phyloP scores from a whole-genome alignment of 2,329 filamentous ascomycete genomes.

The Orbilia oligospora region DNA sequence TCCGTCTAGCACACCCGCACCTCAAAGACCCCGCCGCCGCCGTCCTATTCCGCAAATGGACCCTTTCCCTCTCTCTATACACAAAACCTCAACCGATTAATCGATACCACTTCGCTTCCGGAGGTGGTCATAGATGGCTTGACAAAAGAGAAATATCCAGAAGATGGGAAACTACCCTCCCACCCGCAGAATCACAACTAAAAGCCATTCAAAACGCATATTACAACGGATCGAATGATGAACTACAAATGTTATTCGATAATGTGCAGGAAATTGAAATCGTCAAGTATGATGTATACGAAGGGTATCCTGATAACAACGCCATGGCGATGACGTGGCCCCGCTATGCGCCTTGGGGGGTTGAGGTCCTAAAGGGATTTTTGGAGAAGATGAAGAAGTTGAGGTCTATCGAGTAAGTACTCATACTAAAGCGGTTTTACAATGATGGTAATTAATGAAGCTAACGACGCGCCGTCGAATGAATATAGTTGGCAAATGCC shows the following conservation, averaged over 20 bases:
- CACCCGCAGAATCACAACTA: not conserved
- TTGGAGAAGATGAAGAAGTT: constrained; percentile 16
- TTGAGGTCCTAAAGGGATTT: constrained; percentile 5
- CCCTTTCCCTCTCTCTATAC: not conserved
- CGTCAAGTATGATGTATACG: not conserved
- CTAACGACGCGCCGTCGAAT: no score
- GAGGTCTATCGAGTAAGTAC: no score
- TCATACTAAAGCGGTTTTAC: no score
- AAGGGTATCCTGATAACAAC: no score
- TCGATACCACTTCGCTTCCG: no score
- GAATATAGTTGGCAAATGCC: constrained; percentile 23
- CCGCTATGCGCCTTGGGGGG: constrained; percentile 8
- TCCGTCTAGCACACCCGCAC: constrained; percentile 1
- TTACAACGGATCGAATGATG: not conserved
- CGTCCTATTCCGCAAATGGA: constrained; percentile 20
- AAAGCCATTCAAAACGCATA: not conserved
- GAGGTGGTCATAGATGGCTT: no score
- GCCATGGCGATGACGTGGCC: not conserved
- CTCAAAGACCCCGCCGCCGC: not conserved
- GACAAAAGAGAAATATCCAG: no score
- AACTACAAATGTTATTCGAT: constrained; percentile 4
- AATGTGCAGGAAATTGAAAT: constrained; percentile 28
- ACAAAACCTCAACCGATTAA: no score
- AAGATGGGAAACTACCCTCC: no score
- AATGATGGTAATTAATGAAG: no score